Base-by-base conservation (phyloP, 495 filamentous ascomycete species). In the Podospora sp. region DNA sequence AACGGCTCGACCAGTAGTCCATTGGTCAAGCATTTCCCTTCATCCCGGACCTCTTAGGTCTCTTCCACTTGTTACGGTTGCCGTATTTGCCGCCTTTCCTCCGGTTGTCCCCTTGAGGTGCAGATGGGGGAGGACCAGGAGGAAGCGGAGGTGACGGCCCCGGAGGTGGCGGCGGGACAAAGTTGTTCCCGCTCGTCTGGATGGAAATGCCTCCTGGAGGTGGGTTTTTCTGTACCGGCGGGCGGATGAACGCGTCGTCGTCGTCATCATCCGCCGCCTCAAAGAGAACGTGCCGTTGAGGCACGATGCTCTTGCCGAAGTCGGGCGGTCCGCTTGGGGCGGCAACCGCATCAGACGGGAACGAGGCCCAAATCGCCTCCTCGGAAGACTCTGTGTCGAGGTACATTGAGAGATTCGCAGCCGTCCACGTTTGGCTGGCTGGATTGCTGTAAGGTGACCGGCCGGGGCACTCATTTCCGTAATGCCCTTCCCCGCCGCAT, bases 201-300 rank as follows among this genome's bases (percentile, higher is more conserved):
- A 51, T 49, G 60, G n/a, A 20, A 40, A 53, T 53, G 12, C 29
- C 50, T 33, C 36, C 18, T 51, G 35, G 59, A 33, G 4, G 29
- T 40, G 57, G 18, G 25, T 33, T 60, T 62, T 20, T 73, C 51
- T 70, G 68, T 8, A 82, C 63, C 14, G 75, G 76, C 25, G 74
- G 70, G 6, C 77, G 78, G 22, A 83, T 71, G 59, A 81, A 76
- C 21, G 2, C 75, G 8, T 81, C 75, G 14, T 81, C 80, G 14
- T 82, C 80, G 11, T 81, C 81, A 51, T 77, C 74, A 1, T 77
- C 77, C 6, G 71, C 80, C 33, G 76, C 69, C 66, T 76, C 74
- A 62, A 78, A 82, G 22, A 78, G 70, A 27, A 81, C 72, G 63
- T 82, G 80, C 26, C 69, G 68, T n/a, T 69, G 73, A 22, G 74